Base-by-base conservation (phyloP, 2,329 filamentous ascomycete species). In the Fulvia fulva region DNA sequence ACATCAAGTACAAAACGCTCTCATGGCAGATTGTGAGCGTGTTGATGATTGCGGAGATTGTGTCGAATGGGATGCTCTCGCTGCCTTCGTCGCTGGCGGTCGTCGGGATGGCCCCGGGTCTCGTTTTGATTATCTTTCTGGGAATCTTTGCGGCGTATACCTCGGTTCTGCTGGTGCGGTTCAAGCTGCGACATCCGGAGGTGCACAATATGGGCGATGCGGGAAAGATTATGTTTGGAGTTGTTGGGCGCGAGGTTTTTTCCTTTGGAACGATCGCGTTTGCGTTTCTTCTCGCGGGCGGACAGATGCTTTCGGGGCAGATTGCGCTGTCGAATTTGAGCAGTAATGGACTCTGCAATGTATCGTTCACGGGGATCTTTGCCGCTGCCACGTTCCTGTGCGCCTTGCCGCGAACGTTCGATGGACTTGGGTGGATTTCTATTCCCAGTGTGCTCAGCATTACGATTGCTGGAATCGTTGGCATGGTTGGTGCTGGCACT, bases 21-120 rank as follows among this genome's bases (percentile, higher is more conserved):
- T 77, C 75, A 21, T 83, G 80, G 81, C 77, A 75, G 37, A 71
- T 82, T 34, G 80, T 82, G 3, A 75, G 80, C 3, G 70, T 81
- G 5, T 71, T 83, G 58, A 83, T 83, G 80, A 81, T 83, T 51
- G 78, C 81, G 14, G 81, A 83, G 68, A 82, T 82, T 56, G 79
- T 83, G 25, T 59, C 57, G 23, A 69, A 67, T 56, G 81, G 80
- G 57, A 82, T 82, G 76, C 75, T 83, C 7, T 80, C 77, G 5
- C 71, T 83, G 5, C 81, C 81, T 0, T 80, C 77, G 5, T 80
- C 77, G 21, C 70, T 82, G 3, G 80, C 80, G 0, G 76, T 78
- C 2, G 79, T 83, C 12, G 80, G 80, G 22, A 72, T 82, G 50
- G 78, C 81, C 1, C 81, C 81, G 0, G 80, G 80, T 5, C 68